A percentile compares a stretch with the other conserved stretches of the same genome.
Conservation (phyloP, 1,139 yeast species). For the Maudiozyma humilis region DNA sequence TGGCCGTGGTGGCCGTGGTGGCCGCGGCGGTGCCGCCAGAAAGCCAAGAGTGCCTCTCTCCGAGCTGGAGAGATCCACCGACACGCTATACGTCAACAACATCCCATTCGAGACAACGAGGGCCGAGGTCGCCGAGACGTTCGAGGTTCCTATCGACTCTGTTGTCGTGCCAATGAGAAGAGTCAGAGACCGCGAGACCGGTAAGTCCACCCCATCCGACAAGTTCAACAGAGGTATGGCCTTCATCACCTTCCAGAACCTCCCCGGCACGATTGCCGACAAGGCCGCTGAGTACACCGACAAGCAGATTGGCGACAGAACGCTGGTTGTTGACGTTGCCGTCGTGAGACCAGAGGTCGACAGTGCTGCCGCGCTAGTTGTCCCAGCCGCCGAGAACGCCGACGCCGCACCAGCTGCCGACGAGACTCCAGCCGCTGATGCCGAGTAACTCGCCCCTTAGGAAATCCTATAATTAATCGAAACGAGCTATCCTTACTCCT, state of each 20-base stretch:
- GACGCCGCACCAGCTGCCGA: conserved; percentile 1
- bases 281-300: conserved; percentile 29
- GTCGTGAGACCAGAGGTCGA: conserved; percentile 17
- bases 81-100: conserved; percentile 31
- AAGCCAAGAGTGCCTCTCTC: conserved; percentile 26
- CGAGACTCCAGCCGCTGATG: neutral
- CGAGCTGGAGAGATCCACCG: conserved; percentile 30
- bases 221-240: conserved; percentile 32
- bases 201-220: conserved; percentile 23
- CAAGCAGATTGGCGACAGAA: conserved; percentile 27
- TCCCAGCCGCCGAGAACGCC: conserved; percentile 16
- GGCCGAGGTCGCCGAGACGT: conserved; percentile 27
- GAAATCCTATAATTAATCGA: conserved; percentile 7
- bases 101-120: conserved; percentile 30
- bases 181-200: conserved; percentile 26
- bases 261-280: conserved; percentile 18
- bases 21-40: conserved; percentile 15
- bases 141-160: conserved; percentile 24
- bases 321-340: conserved; percentile 30
- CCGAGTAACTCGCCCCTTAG: conserved; percentile 9
- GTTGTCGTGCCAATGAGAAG: conserved; percentile 31
- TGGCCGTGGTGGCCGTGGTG: conserved; percentile 19
- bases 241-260: conserved; percentile 25
- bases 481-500: no score
- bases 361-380: neutral